Evolutionary conservation across 2,329 filamentous ascomycete species (phyloP), one percentile per base, ranked within the genome.

Genomic region (Cladophialophora carrionii): DNA sequence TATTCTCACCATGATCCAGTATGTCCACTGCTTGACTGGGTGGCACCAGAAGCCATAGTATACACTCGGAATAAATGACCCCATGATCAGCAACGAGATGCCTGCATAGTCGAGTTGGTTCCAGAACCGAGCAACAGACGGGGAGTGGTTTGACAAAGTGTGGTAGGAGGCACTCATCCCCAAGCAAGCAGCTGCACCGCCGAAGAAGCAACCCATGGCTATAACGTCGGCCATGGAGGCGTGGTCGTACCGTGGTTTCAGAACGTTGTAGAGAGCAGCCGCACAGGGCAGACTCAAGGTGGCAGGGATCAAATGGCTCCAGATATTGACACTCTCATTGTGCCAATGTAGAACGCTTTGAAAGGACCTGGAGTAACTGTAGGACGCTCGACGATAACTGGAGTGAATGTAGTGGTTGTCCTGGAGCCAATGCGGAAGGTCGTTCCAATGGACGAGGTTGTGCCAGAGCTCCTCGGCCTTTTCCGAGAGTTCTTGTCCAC

Each of bases 21-120:
- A 98, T 2, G 84, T 75, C 51, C 80, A 82, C 79, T 92, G 87
- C 72, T 94, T 76, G 7, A 76, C 73, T 2, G 87, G 85, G 68
- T 88, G 80, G 73, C 89, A 92, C 72, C 86, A 91, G 76, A 96
- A 92, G 3, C 89, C 92, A 76, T 96, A 96, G 77, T 91, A 95
- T 65, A 99, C 78, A 57, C 90, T 90, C 1, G 95, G 93, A 53
- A 98, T 86, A 74, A 94, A 96, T 75, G 90, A 94, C 6, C 95
- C 95, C 71, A 94, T 90, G 65, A 98, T 98, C 71, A 99, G 80
- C 56, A 88, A 86, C 32, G 98, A 91, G 71, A 99, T 99, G 6
- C 95, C 95, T 4, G 94, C 86, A 76, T 99, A 98, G 76, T 99
- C 95, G 63, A 98, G 80, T 76, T 96, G 91, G 76, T 98, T 98